Conservation (phyloP, 1,139 yeast genomes). For the Wickerhamomyces sp. region DNA sequence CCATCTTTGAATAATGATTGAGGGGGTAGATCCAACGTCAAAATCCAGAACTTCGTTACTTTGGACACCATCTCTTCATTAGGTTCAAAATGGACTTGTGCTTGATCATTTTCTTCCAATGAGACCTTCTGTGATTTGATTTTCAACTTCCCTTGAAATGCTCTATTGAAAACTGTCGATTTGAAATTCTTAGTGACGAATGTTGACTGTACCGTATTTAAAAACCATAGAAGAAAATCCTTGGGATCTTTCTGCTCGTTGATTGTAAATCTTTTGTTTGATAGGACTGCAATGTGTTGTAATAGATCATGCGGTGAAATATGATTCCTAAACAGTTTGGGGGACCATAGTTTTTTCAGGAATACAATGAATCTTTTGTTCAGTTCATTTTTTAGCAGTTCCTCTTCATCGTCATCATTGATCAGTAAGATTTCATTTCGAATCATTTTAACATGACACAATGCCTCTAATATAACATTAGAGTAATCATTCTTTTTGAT, state of each 20-base stretch:
- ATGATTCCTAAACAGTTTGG: constrained; percentile 50
- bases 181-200: constrained; percentile 26
- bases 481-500: constrained; percentile 46
- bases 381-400: constrained; percentile 23
- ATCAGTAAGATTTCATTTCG: constrained; percentile 46
- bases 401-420: constrained; percentile 16
- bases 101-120: constrained; percentile 21
- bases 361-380: constrained; percentile 39
- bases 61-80: constrained; percentile 16
- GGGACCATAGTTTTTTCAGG: constrained; percentile 61
- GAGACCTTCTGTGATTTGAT: constrained; percentile 28
- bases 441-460: constrained; percentile 50
- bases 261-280: constrained; percentile 39
- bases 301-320: constrained; percentile 65
- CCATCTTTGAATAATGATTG: constrained; percentile 49
- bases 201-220: constrained; percentile 42
- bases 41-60: constrained; percentile 48
- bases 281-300: constrained; percentile 38
- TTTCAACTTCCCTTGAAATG: constrained; percentile 51
- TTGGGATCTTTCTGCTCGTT: constrained; percentile 46
- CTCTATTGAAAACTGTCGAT: constrained; percentile 23
- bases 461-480: constrained; percentile 51
- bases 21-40: constrained; percentile 56
- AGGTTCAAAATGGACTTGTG: constrained; percentile 25
- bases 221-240: constrained; percentile 52